Evolutionary conservation across 495 filamentous ascomycete genomes (phyloP).

Genomic region (Rostrohypoxylon terebratum): DNA sequence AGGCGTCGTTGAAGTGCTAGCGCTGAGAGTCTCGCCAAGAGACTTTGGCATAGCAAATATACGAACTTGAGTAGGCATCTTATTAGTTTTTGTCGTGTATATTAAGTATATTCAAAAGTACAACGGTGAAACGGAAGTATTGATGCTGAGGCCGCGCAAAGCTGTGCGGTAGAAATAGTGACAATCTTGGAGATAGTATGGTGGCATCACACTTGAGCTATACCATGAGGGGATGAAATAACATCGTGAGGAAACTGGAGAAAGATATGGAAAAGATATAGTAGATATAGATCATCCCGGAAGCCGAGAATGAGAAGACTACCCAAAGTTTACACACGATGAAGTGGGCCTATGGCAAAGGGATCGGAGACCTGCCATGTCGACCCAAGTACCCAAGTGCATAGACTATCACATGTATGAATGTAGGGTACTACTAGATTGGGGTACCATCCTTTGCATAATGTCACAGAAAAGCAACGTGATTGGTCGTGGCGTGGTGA

Average conservation of each 20-base stretch:
- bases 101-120: conserved; percentile 66
- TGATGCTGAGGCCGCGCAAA: conserved; percentile 82
- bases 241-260: conserved; percentile 6
- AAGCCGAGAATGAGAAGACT: conserved; percentile 18
- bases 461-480: conserved; percentile 43
- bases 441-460: conserved; percentile 35
- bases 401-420: conserved; percentile 47
- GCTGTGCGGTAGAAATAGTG: conserved; percentile 93
- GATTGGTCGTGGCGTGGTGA: conserved; percentile 53
- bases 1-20: conserved; percentile 49
- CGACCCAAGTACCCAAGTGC: conserved; percentile 37
- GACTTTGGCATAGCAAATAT: conserved; percentile 77
- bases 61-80: conserved; percentile 66
- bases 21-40: conserved; percentile 71
- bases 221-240: conserved; percentile 18
- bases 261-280: conserved; percentile 30
- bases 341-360: conserved; percentile 37
- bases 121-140: conserved; percentile 77
- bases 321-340: conserved; percentile 12
- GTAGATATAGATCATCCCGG: conserved; percentile 40
- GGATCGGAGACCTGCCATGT: conserved; percentile 29
- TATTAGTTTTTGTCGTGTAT: conserved; percentile 51
- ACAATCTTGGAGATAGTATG: conserved; percentile 86
- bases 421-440: conserved; percentile 28
- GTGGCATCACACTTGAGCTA: conserved; percentile 72